Evolutionary conservation across 768 basidiomycete genomes (phyloP), one percentile per base, ranked within the genome.

Genomic region (Rhizopogon rudus): DNA sequence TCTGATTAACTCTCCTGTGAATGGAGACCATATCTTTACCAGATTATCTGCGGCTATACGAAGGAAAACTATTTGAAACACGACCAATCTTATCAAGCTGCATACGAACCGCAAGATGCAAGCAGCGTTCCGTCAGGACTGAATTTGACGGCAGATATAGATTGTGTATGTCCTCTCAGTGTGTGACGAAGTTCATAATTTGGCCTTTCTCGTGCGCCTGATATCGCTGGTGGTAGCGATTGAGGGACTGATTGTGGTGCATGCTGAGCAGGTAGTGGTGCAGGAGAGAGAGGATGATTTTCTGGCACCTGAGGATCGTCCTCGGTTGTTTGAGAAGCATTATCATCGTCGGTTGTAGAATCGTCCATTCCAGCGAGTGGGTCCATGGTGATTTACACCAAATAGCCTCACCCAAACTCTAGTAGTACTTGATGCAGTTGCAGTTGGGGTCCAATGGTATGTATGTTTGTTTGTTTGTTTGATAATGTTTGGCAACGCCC

Each of bases 131-230:
- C 95, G 66, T 96, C 90, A 0, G 89, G 88, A 63, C 92, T 93
- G 69, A 97, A 98, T 68, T 91, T 92, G 57, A 95, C 86, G 17
- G 92, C 85, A 29, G 93, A 93, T 51, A 97, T 86, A 0, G 88
- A 87, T 64, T 83, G 81, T 6, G 83, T 85, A 66, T 98, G 94
- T 0, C 92, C 95, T 2, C 74, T 72, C 37, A 94, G 75, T 1
- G 80, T 82, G 68, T 88, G 83, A 48, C 76, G 75, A 2, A 87
- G 79, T 62, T 82, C 74, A 65, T 92, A 92, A 60, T 86, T 78
- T n/a, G 88, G 89, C 58, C 75, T 60, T 53, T 67, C 68, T 40
- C 71, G 68, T 16, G 63, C 71, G 20, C 46, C 3, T 49, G 48
- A 37, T 57, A 80, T 72, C 59, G 77, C 69, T n/a, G 69, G 66